Conservation (phyloP, 345 rosid genomes). For the Euclidium syriacum region DNA sequence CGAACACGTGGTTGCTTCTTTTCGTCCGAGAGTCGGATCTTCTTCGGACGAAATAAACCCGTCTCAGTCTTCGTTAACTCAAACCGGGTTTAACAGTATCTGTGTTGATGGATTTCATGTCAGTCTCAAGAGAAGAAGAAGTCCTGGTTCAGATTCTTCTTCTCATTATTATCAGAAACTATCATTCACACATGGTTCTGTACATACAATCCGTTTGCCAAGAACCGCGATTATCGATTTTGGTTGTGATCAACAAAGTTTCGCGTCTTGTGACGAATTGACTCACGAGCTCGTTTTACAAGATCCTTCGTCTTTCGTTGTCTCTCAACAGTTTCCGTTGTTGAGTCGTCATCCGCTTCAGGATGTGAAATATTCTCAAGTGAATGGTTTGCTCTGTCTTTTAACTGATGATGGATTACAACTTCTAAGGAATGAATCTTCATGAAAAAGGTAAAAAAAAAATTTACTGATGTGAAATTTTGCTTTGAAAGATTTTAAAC, state of each 20-base stretch:
- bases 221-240: conserved; percentile 53
- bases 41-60: conserved; percentile 31
- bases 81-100: conserved; percentile 37
- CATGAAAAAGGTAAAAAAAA: conserved; percentile 14
- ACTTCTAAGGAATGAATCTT: conserved; percentile 37
- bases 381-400: conserved; percentile 45
- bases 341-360: conserved; percentile 43
- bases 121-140: conserved; percentile 51
- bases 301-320: conserved; percentile 50
- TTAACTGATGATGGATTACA: conserved; percentile 58
- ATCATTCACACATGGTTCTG: conserved; percentile 42
- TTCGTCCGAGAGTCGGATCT: conserved; percentile 59
- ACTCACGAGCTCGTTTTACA: conserved; percentile 50
- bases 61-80: conserved; percentile 44
- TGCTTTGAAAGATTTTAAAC: not conserved
- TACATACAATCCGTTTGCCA: conserved; percentile 61
- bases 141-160: conserved; percentile 22
- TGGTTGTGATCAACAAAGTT: conserved; percentile 31
- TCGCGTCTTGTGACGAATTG: conserved; percentile 62
- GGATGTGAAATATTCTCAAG: conserved; percentile 47
- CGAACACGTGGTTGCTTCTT: conserved; percentile 63
- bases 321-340: conserved; percentile 41
- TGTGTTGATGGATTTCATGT: conserved; percentile 53
- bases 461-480: not conserved
- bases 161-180: conserved; percentile 39